Percentiles rank a stretch among this genome's conserved stretches.
These are phyloP conservation scores for Lumnitzera littorea DNA, from an alignment of 345 rosid genomes.

Conservation along the genomic window DNA sequence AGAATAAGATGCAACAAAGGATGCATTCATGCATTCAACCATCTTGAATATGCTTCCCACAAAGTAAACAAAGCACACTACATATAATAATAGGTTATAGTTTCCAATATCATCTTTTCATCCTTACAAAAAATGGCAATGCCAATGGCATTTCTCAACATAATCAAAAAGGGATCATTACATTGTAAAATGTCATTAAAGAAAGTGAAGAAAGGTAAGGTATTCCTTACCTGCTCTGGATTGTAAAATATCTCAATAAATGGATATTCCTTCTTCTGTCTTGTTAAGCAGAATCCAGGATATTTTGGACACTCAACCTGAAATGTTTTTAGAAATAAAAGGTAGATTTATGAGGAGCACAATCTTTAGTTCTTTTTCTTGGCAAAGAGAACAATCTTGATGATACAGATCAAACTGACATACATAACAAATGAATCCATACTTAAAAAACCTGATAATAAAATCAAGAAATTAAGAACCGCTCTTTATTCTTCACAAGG, in stretches of 20 bases:
- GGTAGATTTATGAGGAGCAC: conserved; percentile 13
- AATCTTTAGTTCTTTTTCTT: not conserved
- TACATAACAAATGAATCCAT: not conserved
- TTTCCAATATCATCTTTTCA: no score
- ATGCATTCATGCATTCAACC: no score
- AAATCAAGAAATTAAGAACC: not conserved
- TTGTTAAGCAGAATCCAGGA: conserved; percentile 87
- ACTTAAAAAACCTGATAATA: not conserved
- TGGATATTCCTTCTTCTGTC: conserved; percentile 88
- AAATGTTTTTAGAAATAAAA: conserved; percentile 14
- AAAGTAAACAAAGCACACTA: no score
- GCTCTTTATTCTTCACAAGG: not conserved
- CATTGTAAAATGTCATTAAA: no score
- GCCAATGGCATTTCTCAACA: not conserved
- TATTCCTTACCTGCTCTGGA: conserved; percentile 62
- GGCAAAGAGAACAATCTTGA: no score
- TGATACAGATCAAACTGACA: not conserved
- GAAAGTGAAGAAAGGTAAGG: conserved; percentile 2
- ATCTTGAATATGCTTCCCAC: no score
- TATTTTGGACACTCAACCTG: conserved; percentile 99
- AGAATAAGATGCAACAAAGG: no score
- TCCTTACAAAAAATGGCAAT: not conserved
- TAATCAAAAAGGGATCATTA: conserved; percentile 2
- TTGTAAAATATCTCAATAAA: conserved; percentile 86
- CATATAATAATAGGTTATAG: no score